Percentiles rank a stretch among this genome's conserved stretches.
phyloP scores from a whole-genome alignment of 1,139 yeast species.

The Sugiyamaella xylanicola region DNA sequence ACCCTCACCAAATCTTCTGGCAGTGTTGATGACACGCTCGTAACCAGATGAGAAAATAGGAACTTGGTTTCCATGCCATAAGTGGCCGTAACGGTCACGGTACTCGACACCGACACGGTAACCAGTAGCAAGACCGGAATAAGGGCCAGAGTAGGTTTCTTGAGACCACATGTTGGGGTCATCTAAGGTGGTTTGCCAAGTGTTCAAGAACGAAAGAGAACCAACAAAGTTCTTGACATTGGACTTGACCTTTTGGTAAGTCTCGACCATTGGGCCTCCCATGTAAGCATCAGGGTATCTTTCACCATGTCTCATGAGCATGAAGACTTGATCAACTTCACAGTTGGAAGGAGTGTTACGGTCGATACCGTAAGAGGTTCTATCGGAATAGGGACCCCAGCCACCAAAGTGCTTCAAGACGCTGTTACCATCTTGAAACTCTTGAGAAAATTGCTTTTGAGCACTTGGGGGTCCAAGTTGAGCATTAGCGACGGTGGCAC shows the following conservation, averaged over 20 bases:
- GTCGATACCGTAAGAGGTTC: constrained; percentile 49
- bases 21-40: constrained; percentile 46
- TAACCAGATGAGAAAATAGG: constrained; percentile 47
- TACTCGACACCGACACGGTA: constrained; percentile 40
- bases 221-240: constrained; percentile 37
- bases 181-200: constrained; percentile 42
- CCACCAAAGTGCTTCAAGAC: constrained; percentile 47
- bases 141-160: constrained; percentile 42
- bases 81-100: constrained; percentile 43
- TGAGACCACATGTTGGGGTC: constrained; percentile 36
- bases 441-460: constrained; percentile 37
- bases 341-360: constrained; percentile 54
- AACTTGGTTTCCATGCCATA: constrained; percentile 42
- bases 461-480: constrained; percentile 5
- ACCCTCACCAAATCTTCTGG: constrained; percentile 47
- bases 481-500: constrained; percentile 8
- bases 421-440: constrained; percentile 38
- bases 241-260: constrained; percentile 25
- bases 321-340: constrained; percentile 63
- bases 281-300: constrained; percentile 39
- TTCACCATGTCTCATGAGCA: constrained; percentile 73
- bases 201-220: constrained; percentile 44
- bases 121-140: constrained; percentile 41
- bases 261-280: constrained; percentile 27
- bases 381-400: constrained; percentile 49